Percentiles rank a stretch among this genome's conserved stretches.
These are phyloP conservation scores for Lecanicillium sp. DNA, from an alignment of 2,329 filamentous ascomycete genomes.

Conservation along the genomic window DNA sequence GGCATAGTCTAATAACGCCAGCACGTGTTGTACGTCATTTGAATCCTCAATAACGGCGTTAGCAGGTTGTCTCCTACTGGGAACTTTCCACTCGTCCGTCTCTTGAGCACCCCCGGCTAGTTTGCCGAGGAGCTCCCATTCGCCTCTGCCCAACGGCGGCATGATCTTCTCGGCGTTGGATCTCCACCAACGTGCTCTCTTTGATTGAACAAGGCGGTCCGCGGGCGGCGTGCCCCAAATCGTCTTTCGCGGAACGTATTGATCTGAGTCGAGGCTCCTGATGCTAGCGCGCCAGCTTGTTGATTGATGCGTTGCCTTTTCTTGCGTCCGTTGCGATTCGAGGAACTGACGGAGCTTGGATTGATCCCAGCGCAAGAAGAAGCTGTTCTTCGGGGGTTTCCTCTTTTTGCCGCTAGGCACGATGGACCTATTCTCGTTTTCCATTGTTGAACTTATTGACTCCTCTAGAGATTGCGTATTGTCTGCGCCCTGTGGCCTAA, in stretches of 20 bases:
- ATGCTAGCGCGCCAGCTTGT: conserved; percentile 19
- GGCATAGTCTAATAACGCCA: conserved; percentile 3
- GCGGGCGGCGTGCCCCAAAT: conserved; percentile 40
- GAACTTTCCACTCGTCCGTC: conserved; percentile 26
- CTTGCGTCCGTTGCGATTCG: conserved; percentile 29
- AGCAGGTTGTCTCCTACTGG: conserved; percentile 10
- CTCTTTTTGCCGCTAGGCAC: conserved; percentile 6
- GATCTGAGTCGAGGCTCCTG: conserved; percentile 24
- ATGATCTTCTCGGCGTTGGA: conserved; percentile 34
- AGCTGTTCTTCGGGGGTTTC: conserved; percentile 12
- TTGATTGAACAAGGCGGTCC: conserved; percentile 29
- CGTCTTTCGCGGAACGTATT: conserved; percentile 31
- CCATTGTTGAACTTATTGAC: not conserved
- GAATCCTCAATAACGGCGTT: too few species aligned
- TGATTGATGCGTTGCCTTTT: conserved; percentile 14
- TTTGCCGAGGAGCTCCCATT: conserved; percentile 47
- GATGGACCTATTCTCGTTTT: not conserved
- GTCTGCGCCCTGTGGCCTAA: conserved; percentile 25
- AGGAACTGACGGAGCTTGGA: conserved; percentile 34
- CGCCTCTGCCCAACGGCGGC: conserved; percentile 43
- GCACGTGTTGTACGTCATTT: not conserved
- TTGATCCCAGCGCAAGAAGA: conserved; percentile 42
- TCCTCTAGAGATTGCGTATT: conserved; percentile 33
- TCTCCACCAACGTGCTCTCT: conserved; percentile 40
- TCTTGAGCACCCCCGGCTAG: conserved; percentile 34